These are phyloP conservation scores for Fusarium sp. DNA, from an alignment of 2,329 filamentous ascomycete species.

Conservation along the genomic window DNA sequence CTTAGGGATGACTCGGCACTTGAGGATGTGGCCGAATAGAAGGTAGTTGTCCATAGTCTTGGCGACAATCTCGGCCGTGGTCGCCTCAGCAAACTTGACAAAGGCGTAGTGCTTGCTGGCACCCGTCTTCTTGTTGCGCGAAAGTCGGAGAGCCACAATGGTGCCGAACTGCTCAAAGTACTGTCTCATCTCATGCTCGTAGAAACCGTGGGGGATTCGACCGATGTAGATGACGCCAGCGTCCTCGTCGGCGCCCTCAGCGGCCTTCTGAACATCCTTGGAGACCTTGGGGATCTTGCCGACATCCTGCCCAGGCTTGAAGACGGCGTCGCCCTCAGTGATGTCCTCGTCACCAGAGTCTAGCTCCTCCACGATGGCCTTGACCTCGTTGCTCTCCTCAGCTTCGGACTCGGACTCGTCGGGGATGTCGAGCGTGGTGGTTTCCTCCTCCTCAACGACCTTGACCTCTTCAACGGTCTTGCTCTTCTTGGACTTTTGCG, in stretches of 20 bases:
- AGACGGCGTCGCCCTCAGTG: constrained; percentile 50
- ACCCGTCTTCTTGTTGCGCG: constrained; percentile 92
- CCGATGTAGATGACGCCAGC: constrained; percentile 91
- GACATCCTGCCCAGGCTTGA: constrained; percentile 62
- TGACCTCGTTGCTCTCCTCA: constrained; percentile 56
- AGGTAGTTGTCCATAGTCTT: constrained; percentile 99
- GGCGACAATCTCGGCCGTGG: constrained; percentile 86
- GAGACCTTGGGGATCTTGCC: constrained; percentile 63
- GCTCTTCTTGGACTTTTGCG: constrained; percentile 46
- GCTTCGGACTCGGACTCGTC: constrained; percentile 52
- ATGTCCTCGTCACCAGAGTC: constrained; percentile 59
- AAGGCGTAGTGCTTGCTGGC: constrained; percentile 95
- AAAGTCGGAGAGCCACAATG: constrained; percentile 82
- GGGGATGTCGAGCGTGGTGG: constrained; percentile 46
- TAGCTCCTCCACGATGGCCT: constrained; percentile 57
- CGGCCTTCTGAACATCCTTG: constrained; percentile 58
- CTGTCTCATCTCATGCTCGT: constrained; percentile 92
- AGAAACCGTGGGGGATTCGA: constrained; percentile 93
- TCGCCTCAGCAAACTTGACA: constrained; percentile 86
- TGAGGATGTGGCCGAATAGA: constrained; percentile 92
- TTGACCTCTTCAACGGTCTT: constrained; percentile 45
- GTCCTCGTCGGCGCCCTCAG: constrained; percentile 59
- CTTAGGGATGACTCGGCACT: constrained; percentile 81
- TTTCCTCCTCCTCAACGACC: constrained; percentile 39
- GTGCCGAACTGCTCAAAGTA: constrained; percentile 96